These are phyloP conservation scores for Candida fluviatilis DNA, from an alignment of 805 yeast genomes.

Conservation along the genomic window DNA sequence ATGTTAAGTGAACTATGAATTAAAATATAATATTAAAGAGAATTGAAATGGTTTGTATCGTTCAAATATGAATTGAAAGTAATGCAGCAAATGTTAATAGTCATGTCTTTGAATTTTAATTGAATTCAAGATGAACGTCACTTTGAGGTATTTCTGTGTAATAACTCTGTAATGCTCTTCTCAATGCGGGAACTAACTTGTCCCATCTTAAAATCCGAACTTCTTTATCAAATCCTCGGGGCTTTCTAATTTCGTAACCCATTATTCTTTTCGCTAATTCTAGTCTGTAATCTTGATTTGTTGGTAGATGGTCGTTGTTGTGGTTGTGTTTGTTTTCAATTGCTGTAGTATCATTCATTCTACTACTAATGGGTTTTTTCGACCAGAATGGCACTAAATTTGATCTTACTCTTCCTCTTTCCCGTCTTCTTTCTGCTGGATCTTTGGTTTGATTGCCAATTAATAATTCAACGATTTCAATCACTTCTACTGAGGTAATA, in stretches of 20 bases:
- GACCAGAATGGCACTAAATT: conserved; percentile 68
- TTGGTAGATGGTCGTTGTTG: conserved; percentile 6
- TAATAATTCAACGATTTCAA: conserved; percentile 58
- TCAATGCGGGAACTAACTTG: conserved; percentile 53
- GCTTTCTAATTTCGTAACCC: conserved; percentile 59
- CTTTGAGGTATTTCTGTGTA: conserved; percentile 51
- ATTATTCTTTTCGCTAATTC: conserved; percentile 63
- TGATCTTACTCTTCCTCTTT: conserved; percentile 62
- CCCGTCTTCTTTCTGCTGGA: conserved; percentile 52
- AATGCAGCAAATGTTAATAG: neutral
- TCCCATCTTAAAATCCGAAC: conserved; percentile 62
- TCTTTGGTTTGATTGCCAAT: conserved; percentile 47
- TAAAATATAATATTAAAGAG: neutral
- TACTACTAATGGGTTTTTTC: conserved; percentile 51
- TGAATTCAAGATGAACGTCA: conserved; percentile 7
- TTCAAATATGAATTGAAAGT: neutral
- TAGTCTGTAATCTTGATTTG: conserved; percentile 37
- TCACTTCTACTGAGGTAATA: conserved; percentile 65
- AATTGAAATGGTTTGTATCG: neutral
- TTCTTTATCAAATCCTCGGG: conserved; percentile 67
- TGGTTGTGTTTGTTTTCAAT: conserved; percentile 5
- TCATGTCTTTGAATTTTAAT: neutral
- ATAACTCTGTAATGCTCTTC: conserved; percentile 62
- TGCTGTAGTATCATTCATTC: conserved; percentile 25
- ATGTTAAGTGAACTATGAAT: too few species aligned